Base-by-base conservation (phyloP, 2,329 filamentous ascomycete species). In the Cylindrodendrum hubeiense region DNA sequence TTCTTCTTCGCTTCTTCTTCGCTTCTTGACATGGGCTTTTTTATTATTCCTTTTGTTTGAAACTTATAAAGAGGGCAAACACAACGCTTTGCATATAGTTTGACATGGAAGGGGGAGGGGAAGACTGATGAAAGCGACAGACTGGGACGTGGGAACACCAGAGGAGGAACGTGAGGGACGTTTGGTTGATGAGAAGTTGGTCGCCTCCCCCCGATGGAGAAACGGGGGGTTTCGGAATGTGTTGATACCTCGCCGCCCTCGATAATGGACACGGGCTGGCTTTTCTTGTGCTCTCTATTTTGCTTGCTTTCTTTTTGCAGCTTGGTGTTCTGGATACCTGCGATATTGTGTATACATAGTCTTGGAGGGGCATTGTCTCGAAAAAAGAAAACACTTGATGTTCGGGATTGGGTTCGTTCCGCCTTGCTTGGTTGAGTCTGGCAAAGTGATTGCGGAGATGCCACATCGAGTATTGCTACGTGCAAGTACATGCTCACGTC, bases 291-390 rank as follows among this genome's bases (percentile, higher is more conserved):
- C 49, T 28, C 47, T 56, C 26, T 34, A 53, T 62, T 47, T 62
- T 43, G 34, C 47, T 51, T 65, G 62, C 65, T 62, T 70, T 60
- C 57, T 63, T 58, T 65, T 66, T 73, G 68, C 66, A 72, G 76
- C 75, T 75, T 69, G 76, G 76, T 79, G 77, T 79, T 78, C 76
- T 78, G 77, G 78, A 79, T 79, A 79, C 59, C 70, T 72, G 65
- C 60, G 68, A 71, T 70, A 67, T 66, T 67, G 47, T 71, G 64
- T 66, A 64, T 71, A 66, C 55, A 52, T 64, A 65, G 46, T 59
- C 60, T 55, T 44, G 60, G 60, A 50, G 57, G 50, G 62, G 33
- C 41, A n/a, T 56, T 33, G 57, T 49, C 55, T 63, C 41, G 60
- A 55, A 69, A 63, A 56, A 56, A 43, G 39, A 19, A 33, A 13